These are phyloP conservation scores for Cocos nucifera DNA, from an alignment of 176 grass and related monocot species.

Conservation along the genomic window DNA sequence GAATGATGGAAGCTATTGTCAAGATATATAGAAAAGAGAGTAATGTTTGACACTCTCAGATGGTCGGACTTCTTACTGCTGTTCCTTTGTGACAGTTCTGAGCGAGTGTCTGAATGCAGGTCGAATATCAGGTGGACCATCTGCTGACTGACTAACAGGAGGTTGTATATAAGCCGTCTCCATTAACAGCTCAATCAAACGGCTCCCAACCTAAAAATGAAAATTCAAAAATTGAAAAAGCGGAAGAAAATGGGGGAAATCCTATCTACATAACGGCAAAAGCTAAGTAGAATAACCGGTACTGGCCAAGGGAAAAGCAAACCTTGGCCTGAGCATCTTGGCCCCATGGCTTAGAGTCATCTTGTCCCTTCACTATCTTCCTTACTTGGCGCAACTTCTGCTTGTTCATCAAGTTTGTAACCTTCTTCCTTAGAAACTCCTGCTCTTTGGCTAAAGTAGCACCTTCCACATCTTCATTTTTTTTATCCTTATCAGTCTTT, in stretches of 20 bases:
- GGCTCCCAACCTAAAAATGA: conserved; percentile 76
- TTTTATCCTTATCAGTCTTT: conserved; percentile 45
- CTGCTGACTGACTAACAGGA: conserved; percentile 60
- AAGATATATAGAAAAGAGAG: conserved; percentile 4
- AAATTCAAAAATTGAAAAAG: conserved; percentile 2
- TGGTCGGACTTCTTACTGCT: conserved; percentile 33
- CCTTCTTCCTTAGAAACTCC: conserved; percentile 74
- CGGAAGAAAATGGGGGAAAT: too few relatives aligned
- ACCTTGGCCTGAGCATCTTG: conserved; percentile 92
- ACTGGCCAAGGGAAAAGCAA: background rate
- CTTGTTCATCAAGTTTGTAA: conserved; percentile 76
- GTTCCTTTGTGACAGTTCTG: conserved; percentile 42
- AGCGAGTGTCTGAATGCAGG: conserved; percentile 83
- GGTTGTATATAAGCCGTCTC: conserved; percentile 92
- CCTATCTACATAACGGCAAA: too few relatives aligned
- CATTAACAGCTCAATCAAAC: conserved; percentile 83
- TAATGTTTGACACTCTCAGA: too few relatives aligned
- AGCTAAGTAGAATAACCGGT: too few relatives aligned
- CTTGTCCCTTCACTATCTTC: conserved; percentile 60
- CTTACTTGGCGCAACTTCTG: conserved; percentile 59
- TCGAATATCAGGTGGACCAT: conserved; percentile 83
- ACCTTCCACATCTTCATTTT: conserved; percentile 32
- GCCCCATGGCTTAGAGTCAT: conserved; percentile 76
- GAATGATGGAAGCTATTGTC: conserved; percentile 22
- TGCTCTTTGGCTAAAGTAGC: conserved; percentile 36